Base-by-base conservation (phyloP, 768 basidiomycete genomes). In the Chalciporus chontae region DNA sequence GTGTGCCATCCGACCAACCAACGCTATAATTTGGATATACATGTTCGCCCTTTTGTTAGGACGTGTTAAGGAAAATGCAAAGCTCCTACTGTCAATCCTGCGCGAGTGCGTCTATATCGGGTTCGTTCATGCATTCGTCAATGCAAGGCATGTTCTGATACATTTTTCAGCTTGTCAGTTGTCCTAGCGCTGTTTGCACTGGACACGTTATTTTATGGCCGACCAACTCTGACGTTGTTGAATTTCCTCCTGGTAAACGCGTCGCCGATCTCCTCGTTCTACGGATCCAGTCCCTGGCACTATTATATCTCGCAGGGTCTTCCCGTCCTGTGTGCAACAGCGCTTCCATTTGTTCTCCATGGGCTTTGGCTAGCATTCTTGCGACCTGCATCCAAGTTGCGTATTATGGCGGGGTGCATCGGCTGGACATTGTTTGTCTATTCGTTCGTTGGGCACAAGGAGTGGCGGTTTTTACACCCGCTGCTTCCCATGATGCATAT, bases 381-480 rank as follows among this genome's bases (percentile, higher is more conserved):
- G 36, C 52, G 48, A 43, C 44, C 21, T 43, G 54, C 60, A 43
- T 50, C 54, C 40, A 71, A 69, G 23, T 39, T 77, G 21, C 67
- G 58, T 38, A 72, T 69, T 17, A 74, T 92, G 61, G 65, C 82
- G 0, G 70, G 68, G 75, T 21, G 68, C 45, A 56, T 86, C 2
- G 53, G 71, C 17, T 91, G 88, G 85, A 83, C 86, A 0, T 64
- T 85, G 26, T 59, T 62, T 3, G 64, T 87, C 6, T 93, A 90
- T 64, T 97, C 95, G 8, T 53, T 87, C 3, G 77, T 88, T 2
- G 85, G 87, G 1, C 96, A 99, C 72, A 98, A 98, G 61, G 96
- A 99, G 74, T 97, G 94, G 93, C 78, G 96, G 8, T 98, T 99
- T 71, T 72, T 98, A 7, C 94, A 97, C 56, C 94, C 95, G 0